Base-by-base conservation (phyloP, 2,329 filamentous ascomycete species). In the Pseudogymnoascus sp. region DNA sequence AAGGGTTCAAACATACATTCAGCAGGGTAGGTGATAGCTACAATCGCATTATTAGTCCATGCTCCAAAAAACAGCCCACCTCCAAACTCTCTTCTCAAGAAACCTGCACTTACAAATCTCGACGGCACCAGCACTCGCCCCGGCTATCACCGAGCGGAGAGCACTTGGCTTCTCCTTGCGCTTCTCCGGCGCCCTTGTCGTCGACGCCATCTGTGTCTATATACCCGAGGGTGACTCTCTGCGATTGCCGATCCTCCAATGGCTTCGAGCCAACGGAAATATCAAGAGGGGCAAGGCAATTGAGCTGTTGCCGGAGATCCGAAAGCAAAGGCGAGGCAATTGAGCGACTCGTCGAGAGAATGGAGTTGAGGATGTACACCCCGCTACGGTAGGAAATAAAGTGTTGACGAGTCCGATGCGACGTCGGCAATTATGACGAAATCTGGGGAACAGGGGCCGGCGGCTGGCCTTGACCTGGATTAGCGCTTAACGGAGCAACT, bases 1-100 rank as follows among this genome's bases (percentile, higher is more conserved):
- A 19, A 7, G 49, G 49, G 49, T 55, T 33, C 49, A 19, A 12
- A 76, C 82, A 69, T 85, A 92, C 89, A 96, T 77, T 97, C 92
- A 71, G 92, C 92, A 62, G 92, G 92, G 76, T 96, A 97, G 66
- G 92, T 96, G 70, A 96, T 95, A 65, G 92, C 85, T 87, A 62
- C 25, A 38, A 28, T 14, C 45, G 36, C 22, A 45, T 30, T 42
- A 35, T 58, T 38, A 62, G 60, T 22, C 30, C 16, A 62, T 38
- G 52, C 23, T 58, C 58, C 80, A 81, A 66, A 23, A 62, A 45
- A 16, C 12, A 16, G 60, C n/a, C 39, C 33, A 45, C n/a, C 61
- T 23, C 14, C 14, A 58, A 25, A 25, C 14, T 55, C 16, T 25
- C 12, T 23, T 25, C 11, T n/a, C 25, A 22, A 22, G 11, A 4